Evolutionary conservation across 2,329 filamentous ascomycete genomes (phyloP).

Genomic region (Ceratocystis papillata): DNA sequence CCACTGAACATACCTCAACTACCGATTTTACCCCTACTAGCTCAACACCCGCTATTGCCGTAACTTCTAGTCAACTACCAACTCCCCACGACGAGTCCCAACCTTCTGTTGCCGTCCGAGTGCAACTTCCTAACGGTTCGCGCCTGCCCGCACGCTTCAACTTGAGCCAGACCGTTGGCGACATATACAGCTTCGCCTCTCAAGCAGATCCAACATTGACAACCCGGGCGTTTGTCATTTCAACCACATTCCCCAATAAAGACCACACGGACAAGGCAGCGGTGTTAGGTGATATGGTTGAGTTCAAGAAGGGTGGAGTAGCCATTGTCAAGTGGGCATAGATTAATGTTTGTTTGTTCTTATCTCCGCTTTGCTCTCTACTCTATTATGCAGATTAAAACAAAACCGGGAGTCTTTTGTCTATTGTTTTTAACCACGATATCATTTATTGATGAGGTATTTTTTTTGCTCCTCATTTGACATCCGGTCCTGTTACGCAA

Average conservation of each 20-base stretch:
- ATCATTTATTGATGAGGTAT: too few species aligned
- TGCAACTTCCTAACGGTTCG: slow-evolving; percentile 68
- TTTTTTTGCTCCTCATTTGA: background rate
- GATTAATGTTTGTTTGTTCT: background rate
- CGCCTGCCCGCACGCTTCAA: slow-evolving; percentile 73
- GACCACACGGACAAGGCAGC: slow-evolving; percentile 59
- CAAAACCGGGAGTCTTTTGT: too few species aligned
- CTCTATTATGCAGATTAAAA: too few species aligned
- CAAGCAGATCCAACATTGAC: slow-evolving; percentile 46
- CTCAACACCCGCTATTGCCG: slow-evolving; percentile 32
- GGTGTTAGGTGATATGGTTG: slow-evolving; percentile 48
- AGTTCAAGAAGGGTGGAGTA: slow-evolving; percentile 56
- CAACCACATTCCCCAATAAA: slow-evolving; percentile 75
- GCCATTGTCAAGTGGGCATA: slow-evolving; percentile 51
- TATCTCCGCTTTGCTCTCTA: too few species aligned
- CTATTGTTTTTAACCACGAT: too few species aligned
- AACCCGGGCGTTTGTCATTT: slow-evolving; percentile 58
- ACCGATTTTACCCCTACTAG: slow-evolving; percentile 28
- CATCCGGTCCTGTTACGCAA: background rate
- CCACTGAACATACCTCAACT: slow-evolving; percentile 21
- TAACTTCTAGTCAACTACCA: slow-evolving; percentile 25
- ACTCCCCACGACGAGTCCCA: slow-evolving; percentile 50
- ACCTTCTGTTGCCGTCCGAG: slow-evolving; percentile 59
- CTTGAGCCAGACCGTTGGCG: slow-evolving; percentile 62
- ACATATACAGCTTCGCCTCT: slow-evolving; percentile 65